A percentile compares a stretch with the other conserved stretches of the same genome.
These are phyloP conservation scores for Penicillium thymicola DNA, from an alignment of 2,329 filamentous ascomycete species.

Conservation along the genomic window DNA sequence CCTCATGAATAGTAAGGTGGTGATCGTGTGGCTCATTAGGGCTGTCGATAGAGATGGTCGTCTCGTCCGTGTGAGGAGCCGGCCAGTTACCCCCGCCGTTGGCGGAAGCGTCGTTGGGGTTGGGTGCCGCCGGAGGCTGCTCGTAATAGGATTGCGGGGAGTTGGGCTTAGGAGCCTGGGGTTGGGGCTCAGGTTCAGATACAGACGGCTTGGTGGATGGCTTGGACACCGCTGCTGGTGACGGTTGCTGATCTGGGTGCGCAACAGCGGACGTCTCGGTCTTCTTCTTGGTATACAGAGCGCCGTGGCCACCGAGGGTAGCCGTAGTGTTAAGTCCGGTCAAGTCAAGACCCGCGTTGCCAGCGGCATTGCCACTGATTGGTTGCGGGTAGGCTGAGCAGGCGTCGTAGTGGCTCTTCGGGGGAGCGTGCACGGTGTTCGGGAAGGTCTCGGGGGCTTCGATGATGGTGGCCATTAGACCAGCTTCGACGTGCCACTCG, in stretches of 20 bases:
- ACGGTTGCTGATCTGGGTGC: background rate
- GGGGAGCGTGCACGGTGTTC: constrained; percentile 13
- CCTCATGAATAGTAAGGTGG: constrained; percentile 3
- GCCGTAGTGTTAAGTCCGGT: constrained; percentile 13
- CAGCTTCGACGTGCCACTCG: constrained; percentile 35
- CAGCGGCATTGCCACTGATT: constrained; percentile 24
- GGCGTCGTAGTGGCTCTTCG: constrained; percentile 21
- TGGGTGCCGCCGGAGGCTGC: background rate
- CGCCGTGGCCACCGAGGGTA: constrained; percentile 11
- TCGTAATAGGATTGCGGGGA: background rate
- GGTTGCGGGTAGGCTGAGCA: constrained; percentile 24
- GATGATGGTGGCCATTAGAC: constrained; percentile 33
- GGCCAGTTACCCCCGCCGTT: constrained; percentile 11
- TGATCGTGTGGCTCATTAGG: background rate
- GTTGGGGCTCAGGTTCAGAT: background rate
- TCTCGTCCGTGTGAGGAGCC: background rate
- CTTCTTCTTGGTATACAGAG: constrained; percentile 13
- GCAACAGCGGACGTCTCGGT: background rate
- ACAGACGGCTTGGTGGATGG: background rate
- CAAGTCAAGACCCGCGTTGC: constrained; percentile 18
- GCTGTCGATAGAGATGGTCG: background rate
- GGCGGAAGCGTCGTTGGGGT: background rate
- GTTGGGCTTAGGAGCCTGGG: background rate
- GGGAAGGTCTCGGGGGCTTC: constrained; percentile 31
- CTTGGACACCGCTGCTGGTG: background rate